Evolutionary conservation across 2,329 filamentous ascomycete species (phyloP).

Genomic region (Xylariomycetidae sp.): DNA sequence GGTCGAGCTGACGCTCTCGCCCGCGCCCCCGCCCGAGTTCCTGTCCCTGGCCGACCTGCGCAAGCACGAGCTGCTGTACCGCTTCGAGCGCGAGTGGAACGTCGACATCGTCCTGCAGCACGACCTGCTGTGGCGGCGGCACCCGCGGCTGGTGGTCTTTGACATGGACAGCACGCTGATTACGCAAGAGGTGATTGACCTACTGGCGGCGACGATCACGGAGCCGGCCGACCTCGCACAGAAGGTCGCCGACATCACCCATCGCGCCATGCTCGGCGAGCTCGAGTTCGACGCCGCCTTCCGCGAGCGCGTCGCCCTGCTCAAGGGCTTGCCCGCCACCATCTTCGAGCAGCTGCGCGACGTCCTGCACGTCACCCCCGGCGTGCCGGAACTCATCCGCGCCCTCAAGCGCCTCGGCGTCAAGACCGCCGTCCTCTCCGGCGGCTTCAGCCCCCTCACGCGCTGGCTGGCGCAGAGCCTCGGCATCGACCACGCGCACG

Average conservation of each 20-base stretch:
- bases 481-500: constrained; percentile 80
- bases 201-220: constrained; percentile 74
- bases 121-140: constrained; percentile 66
- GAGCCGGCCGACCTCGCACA: constrained; percentile 67
- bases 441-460: constrained; percentile 86
- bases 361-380: constrained; percentile 73
- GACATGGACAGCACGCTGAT: constrained; percentile 99
- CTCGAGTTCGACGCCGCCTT: constrained; percentile 85
- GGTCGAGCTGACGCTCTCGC: constrained; percentile 59
- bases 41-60: constrained; percentile 63
- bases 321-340: constrained; percentile 71
- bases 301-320: constrained; percentile 69
- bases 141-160: constrained; percentile 86
- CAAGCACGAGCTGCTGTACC: constrained; percentile 74
- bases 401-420: constrained; percentile 73
- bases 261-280: constrained; percentile 92
- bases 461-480: constrained; percentile 76
- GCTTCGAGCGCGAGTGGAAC: constrained; percentile 84
- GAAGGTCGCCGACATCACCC: constrained; percentile 82
- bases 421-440: constrained; percentile 85
- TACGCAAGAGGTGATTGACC: constrained; percentile 94
- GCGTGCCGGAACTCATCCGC: constrained; percentile 67
- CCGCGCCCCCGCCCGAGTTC: constrained; percentile 56
- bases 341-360: constrained; percentile 74
- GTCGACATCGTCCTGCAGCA: constrained; percentile 74